These are phyloP conservation scores for Kappamyces sp. DNA, from an alignment of 192 early-diverging fungal genomes.

Conservation along the genomic window DNA sequence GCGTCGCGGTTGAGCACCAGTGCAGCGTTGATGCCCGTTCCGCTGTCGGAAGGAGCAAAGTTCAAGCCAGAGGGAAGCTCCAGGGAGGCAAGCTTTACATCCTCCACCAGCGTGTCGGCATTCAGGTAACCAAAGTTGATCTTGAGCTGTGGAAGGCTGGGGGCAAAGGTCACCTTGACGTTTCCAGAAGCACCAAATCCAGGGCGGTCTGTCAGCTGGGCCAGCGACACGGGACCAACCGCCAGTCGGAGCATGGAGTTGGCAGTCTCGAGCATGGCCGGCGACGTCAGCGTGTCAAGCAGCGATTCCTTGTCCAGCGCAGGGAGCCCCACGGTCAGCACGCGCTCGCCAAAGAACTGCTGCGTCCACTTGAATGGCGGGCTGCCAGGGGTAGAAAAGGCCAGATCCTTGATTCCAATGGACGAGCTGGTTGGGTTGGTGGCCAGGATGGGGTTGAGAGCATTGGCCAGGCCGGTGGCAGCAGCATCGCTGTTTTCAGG, in stretches of 20 bases:
- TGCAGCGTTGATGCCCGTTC: background rate
- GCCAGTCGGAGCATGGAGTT: background rate
- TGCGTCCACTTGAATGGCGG: conserved; percentile 30
- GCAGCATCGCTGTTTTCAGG: conserved; percentile 24
- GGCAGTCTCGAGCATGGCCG: no score
- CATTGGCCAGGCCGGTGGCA: background rate
- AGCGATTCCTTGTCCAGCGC: conserved; percentile 21
- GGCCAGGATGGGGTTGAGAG: conserved; percentile 10
- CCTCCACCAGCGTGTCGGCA: background rate
- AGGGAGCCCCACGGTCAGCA: conserved; percentile 20
- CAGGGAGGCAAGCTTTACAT: conserved; percentile 1
- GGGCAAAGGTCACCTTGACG: conserved; percentile 17
- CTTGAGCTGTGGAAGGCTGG: conserved; percentile 19
- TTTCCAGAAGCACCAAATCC: conserved; percentile 11
- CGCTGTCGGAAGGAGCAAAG: background rate
- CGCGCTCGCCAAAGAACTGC: conserved; percentile 22
- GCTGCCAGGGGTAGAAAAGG: conserved; percentile 20
- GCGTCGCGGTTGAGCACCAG: conserved; percentile 3
- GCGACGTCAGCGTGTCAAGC: conserved; percentile 3
- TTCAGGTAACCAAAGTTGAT: conserved; percentile 18
- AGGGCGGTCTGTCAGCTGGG: background rate
- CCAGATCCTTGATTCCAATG: conserved; percentile 26
- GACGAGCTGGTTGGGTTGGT: conserved; percentile 11
- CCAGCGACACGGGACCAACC: background rate
- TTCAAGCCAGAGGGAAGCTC: background rate